Conservation (phyloP, 345 rosid genomes). For the Citrus inodora region DNA sequence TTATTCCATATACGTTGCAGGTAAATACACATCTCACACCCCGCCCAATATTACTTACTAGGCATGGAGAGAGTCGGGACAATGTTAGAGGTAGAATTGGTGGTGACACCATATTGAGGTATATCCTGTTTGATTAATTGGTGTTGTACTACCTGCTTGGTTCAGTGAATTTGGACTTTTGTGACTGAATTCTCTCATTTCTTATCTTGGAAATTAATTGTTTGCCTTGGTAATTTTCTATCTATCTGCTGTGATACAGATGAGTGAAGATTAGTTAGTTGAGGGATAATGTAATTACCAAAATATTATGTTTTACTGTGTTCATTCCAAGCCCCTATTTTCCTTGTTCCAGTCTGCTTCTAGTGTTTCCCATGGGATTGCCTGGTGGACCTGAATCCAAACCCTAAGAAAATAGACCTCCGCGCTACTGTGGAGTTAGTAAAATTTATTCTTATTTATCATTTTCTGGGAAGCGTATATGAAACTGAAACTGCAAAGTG, state of each 20-base stretch:
- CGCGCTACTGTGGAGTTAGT: background rate
- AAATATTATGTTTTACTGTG: background rate
- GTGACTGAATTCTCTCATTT: background rate
- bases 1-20: slow-evolving; percentile 34
- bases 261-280: background rate
- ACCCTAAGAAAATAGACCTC: background rate
- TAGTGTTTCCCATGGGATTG: background rate
- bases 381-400: background rate
- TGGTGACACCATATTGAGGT: slow-evolving; percentile 90
- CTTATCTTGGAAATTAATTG: background rate
- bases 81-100: slow-evolving; percentile 99
- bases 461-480: background rate
- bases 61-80: slow-evolving; percentile 98
- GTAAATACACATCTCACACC: slow-evolving; percentile 99
- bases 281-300: background rate
- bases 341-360: background rate
- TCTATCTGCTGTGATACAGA: background rate
- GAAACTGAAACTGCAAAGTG: background rate
- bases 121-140: background rate
- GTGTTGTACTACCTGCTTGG: background rate
- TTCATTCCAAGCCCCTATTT: background rate
- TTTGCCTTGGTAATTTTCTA: background rate
- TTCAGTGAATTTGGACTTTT: background rate
- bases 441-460: background rate
- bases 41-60: slow-evolving; percentile 93